phyloP scores from a whole-genome alignment of 2,329 filamentous ascomycete species.

The Colletotrichum orchidophilum region DNA sequence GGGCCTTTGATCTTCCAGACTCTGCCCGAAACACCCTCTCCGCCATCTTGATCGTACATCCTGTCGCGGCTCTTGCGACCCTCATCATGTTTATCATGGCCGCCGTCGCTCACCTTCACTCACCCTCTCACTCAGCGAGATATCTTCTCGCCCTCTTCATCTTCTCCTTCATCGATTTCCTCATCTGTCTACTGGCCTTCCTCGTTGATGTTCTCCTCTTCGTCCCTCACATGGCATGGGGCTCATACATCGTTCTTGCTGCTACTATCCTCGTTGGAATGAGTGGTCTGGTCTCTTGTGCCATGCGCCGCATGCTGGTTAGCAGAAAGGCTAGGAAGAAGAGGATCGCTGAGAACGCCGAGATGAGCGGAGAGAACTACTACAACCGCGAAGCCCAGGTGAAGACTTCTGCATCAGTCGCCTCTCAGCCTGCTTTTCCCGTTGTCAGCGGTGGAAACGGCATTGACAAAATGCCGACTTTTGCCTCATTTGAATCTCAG shows the following conservation, averaged over 20 bases:
- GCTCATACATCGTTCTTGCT: constrained; percentile 90
- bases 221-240: constrained; percentile 92
- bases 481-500: constrained; percentile 75
- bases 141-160: constrained; percentile 89
- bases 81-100: constrained; percentile 86
- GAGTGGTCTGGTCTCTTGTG: constrained; percentile 87
- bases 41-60: constrained; percentile 90
- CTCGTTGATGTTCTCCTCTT: constrained; percentile 94
- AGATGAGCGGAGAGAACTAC: constrained; percentile 96
- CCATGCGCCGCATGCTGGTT: constrained; percentile 92
- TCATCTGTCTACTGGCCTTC: constrained; percentile 87
- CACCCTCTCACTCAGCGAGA: constrained; percentile 86
- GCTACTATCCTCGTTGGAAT: constrained; percentile 87
- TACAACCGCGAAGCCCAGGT: constrained; percentile 76
- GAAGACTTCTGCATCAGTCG: constrained; percentile 53
- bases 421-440: constrained; percentile 67
- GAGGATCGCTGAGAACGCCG: constrained; percentile 90
- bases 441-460: constrained; percentile 65
- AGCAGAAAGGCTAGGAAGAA: constrained; percentile 93
- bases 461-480: constrained; percentile 60
- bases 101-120: constrained; percentile 83
- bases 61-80: constrained; percentile 86
- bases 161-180: constrained; percentile 83
- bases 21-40: constrained; percentile 74
- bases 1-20: constrained; percentile 65